Evolutionary conservation across 352 stramenopile genomes (phyloP).

Genomic region (Phytophthora capsici): DNA sequence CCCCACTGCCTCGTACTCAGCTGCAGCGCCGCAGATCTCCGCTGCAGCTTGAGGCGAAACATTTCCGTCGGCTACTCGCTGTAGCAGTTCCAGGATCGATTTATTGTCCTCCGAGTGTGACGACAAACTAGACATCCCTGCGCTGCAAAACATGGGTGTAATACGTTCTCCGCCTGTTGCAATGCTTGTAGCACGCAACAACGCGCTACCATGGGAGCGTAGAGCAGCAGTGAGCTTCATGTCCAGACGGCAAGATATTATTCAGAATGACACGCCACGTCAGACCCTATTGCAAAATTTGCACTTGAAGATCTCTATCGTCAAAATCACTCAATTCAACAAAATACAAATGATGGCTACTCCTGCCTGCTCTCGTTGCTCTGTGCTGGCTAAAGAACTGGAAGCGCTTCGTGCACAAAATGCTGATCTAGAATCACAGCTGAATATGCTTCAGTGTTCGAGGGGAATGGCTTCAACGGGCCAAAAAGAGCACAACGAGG

Average conservation of each 20-base stretch:
- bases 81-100: slow-evolving; percentile 53
- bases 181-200: slow-evolving; percentile 11
- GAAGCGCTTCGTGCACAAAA: slow-evolving; percentile 38
- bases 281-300: slow-evolving; percentile 20
- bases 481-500: neutral
- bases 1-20: slow-evolving; percentile 61
- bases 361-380: slow-evolving; percentile 36
- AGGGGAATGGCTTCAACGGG: neutral
- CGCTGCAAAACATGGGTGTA: slow-evolving; percentile 1
- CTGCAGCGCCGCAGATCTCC: slow-evolving; percentile 25
- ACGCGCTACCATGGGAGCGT: slow-evolving; percentile 7
- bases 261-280: slow-evolving; percentile 25
- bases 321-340: slow-evolving; percentile 11
- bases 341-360: slow-evolving; percentile 5
- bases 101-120: slow-evolving; percentile 26
- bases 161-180: neutral
- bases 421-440: slow-evolving; percentile 24
- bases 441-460: slow-evolving; percentile 6
- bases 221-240: slow-evolving; percentile 24
- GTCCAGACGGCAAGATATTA: neutral
- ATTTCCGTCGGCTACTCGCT: slow-evolving; percentile 65
- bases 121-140: slow-evolving; percentile 25
- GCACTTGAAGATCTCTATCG: slow-evolving; percentile 8
- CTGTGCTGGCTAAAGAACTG: slow-evolving; percentile 29
- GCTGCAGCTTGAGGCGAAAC: slow-evolving; percentile 40